These are phyloP conservation scores for Aegilops umbellulata DNA, from an alignment of 176 grass and related monocot genomes.

Conservation along the genomic window DNA sequence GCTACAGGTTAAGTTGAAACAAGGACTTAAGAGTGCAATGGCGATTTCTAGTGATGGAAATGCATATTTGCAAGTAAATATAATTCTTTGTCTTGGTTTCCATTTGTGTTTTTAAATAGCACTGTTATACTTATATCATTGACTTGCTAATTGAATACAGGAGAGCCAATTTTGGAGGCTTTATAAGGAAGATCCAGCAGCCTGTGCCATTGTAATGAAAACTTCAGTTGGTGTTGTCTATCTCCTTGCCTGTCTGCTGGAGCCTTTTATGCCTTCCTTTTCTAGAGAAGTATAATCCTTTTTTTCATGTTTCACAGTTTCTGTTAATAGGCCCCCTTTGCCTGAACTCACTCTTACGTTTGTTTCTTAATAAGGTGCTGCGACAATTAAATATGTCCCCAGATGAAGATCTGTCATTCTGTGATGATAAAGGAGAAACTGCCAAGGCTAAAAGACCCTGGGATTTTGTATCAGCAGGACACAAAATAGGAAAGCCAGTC, in stretches of 20 bases:
- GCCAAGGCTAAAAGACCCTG: constrained; percentile 73
- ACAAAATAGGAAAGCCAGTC: constrained; percentile 75
- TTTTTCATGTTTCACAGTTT: neutral
- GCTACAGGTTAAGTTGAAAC: constrained; percentile 89
- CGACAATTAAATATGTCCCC: constrained; percentile 73
- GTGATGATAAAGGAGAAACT: constrained; percentile 74
- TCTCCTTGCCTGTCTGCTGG: constrained; percentile 86
- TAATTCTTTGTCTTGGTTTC: neutral
- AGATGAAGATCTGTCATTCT: constrained; percentile 58
- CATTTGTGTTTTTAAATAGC: neutral
- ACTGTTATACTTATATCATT: neutral
- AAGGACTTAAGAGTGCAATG: constrained; percentile 83
- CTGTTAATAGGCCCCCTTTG: neutral
- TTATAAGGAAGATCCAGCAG: constrained; percentile 70
- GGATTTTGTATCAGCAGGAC: constrained; percentile 73
- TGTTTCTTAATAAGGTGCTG: constrained; percentile 56
- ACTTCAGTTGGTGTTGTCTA: constrained; percentile 90
- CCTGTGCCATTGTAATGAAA: constrained; percentile 90
- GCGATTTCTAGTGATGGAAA: constrained; percentile 90
- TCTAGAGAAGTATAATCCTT: constrained; percentile 62
- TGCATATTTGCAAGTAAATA: constrained; percentile 82
- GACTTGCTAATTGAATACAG: constrained; percentile 40
- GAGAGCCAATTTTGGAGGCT: constrained; percentile 97
- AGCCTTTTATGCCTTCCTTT: constrained; percentile 94
- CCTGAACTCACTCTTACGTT: neutral